A percentile compares a stretch with the other conserved stretches of the same genome.
Evolutionary conservation across 305 asterid genomes (phyloP).

Genomic region (Fraxinus paxiana): DNA sequence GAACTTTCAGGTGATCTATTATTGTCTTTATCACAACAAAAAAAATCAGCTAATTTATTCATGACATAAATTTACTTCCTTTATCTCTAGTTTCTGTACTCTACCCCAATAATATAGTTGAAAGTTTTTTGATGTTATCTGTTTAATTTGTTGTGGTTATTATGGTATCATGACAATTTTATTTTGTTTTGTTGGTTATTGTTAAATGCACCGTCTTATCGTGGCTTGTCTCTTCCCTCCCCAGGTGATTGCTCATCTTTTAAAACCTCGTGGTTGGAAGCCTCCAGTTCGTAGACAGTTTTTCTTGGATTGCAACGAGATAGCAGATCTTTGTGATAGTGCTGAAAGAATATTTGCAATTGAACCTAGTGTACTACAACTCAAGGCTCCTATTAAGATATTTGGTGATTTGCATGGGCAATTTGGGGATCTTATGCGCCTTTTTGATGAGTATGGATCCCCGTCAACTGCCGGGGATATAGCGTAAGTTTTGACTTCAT

Average conservation of each 20-base stretch:
- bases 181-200: slow-evolving; percentile 11
- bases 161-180: not conserved
- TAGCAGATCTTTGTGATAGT: slow-evolving; percentile 96
- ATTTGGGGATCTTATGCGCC: slow-evolving; percentile 99
- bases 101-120: not conserved
- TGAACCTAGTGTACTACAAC: slow-evolving; percentile 92
- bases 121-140: not conserved
- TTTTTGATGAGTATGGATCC: slow-evolving; percentile 97
- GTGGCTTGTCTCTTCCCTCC: slow-evolving; percentile 15
- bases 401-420: slow-evolving; percentile 99
- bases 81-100: slow-evolving; percentile 15
- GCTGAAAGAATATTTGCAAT: slow-evolving; percentile 91
- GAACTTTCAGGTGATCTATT: slow-evolving; percentile 9
- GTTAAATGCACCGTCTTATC: slow-evolving; percentile 12
- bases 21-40: not conserved
- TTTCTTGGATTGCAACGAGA: slow-evolving; percentile 97
- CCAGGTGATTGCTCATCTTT: slow-evolving; percentile 90
- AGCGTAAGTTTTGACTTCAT: slow-evolving; percentile 54
- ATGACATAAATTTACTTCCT: not conserved
- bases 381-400: slow-evolving; percentile 95
- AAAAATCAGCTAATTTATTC: not conserved
- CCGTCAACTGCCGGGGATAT: slow-evolving; percentile 99
- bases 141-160: slow-evolving; percentile 3
- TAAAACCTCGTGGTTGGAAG: slow-evolving; percentile 99
- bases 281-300: slow-evolving; percentile 96